Evolutionary conservation across 192 early-diverging fungal genomes (phyloP).

Genomic region (Phycomyces nitens): DNA sequence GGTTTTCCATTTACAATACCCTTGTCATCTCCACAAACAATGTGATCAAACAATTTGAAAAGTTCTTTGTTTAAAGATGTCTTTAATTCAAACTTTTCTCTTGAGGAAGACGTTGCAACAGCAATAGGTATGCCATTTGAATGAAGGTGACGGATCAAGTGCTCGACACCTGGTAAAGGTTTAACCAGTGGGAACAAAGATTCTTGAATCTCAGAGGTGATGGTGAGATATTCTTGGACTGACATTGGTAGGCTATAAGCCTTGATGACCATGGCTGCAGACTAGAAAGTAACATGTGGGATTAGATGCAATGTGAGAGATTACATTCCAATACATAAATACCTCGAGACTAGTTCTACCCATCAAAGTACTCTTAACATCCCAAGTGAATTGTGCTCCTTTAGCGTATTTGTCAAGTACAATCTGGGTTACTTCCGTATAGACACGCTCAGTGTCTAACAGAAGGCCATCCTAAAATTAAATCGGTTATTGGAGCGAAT

Average conservation of each 20-base stretch:
- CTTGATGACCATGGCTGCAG: slow-evolving; percentile 61
- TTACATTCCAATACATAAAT: background rate
- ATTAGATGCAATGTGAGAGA: background rate
- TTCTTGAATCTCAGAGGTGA: slow-evolving; percentile 52
- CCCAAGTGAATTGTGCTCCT: slow-evolving; percentile 58
- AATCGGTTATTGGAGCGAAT: background rate
- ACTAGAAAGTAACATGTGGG: slow-evolving; percentile 23
- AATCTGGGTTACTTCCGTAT: slow-evolving; percentile 79
- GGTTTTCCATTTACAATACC: slow-evolving; percentile 81
- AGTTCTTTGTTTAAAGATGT: slow-evolving; percentile 62
- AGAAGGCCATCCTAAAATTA: slow-evolving; percentile 60
- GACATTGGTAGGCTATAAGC: slow-evolving; percentile 69
- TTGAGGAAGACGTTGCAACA: slow-evolving; percentile 79
- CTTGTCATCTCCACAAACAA: slow-evolving; percentile 88
- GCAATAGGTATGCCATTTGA: slow-evolving; percentile 74
- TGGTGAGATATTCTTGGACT: slow-evolving; percentile 73
- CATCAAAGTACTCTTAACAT: slow-evolving; percentile 73
- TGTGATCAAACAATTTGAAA: slow-evolving; percentile 77
- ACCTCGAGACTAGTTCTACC: slow-evolving; percentile 59
- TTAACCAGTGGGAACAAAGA: slow-evolving; percentile 59
- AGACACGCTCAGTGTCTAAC: slow-evolving; percentile 86
- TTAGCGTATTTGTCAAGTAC: slow-evolving; percentile 70
- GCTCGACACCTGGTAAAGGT: slow-evolving; percentile 66
- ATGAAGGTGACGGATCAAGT: slow-evolving; percentile 72
- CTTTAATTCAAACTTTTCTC: slow-evolving; percentile 74